phyloP scores from a whole-genome alignment of 2,329 filamentous ascomycete species.

The Cladophialophora exuberans region DNA sequence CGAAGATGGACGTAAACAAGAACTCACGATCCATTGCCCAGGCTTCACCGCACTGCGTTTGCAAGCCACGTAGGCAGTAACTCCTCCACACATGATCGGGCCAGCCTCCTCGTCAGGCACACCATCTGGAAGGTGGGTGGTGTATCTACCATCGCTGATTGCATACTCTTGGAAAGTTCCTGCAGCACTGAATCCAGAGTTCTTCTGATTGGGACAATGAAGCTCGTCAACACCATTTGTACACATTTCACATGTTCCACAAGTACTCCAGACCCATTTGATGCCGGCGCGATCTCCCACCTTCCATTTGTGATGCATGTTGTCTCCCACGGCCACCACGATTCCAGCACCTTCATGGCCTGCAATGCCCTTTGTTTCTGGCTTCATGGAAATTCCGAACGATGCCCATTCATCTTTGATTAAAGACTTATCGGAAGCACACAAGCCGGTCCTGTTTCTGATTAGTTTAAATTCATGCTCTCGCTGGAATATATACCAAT shows the following conservation, averaged over 20 bases:
- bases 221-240: conserved; percentile 44
- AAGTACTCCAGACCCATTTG: conserved; percentile 89
- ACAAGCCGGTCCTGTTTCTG: conserved; percentile 66
- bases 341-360: conserved; percentile 73
- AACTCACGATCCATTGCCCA: conserved; percentile 36
- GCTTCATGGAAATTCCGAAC: conserved; percentile 31
- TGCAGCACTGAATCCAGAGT: conserved; percentile 42
- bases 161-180: conserved; percentile 45
- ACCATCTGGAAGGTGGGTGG: conserved; percentile 42
- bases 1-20: neutral
- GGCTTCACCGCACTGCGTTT: conserved; percentile 43
- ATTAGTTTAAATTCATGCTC: conserved; percentile 6
- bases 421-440: conserved; percentile 70
- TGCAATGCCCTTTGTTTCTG: conserved; percentile 32
- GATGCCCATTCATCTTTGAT: conserved; percentile 33
- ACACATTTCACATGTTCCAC: conserved; percentile 82
- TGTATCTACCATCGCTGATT: conserved; percentile 41
- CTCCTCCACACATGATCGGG: conserved; percentile 44
- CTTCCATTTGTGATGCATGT: conserved; percentile 72
- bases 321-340: conserved; percentile 75
- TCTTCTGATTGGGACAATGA: conserved; percentile 42
- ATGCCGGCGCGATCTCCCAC: conserved; percentile 85
- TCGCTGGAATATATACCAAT: conserved; percentile 57
- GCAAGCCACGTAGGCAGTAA: conserved; percentile 43
- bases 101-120: conserved; percentile 43